Evolutionary conservation across 495 filamentous ascomycete species (phyloP).

Genomic region (Clavariopsis aquatica): DNA sequence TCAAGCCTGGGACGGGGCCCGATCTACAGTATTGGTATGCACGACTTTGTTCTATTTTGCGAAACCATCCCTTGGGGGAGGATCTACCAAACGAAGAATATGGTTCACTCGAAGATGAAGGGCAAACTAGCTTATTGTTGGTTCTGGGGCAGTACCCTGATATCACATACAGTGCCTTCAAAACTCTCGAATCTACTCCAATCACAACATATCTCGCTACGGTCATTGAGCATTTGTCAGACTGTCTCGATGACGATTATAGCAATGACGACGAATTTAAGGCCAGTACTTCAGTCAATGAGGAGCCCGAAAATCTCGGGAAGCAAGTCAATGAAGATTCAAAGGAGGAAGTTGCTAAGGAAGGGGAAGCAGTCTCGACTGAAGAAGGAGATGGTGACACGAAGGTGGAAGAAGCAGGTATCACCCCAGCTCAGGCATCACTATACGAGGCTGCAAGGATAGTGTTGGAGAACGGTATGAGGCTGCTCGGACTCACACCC

Average conservation of each 20-base stretch:
- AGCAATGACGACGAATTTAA: not conserved
- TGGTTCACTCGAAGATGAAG: conserved; percentile 59
- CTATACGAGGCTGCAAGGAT: conserved; percentile 72
- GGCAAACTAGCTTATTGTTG: conserved; percentile 62
- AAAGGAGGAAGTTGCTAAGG: not conserved
- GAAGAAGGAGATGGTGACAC: not conserved
- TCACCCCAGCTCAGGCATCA: conserved; percentile 51
- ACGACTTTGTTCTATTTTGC: conserved; percentile 59
- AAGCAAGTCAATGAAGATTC: not conserved
- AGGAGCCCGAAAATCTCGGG: not conserved
- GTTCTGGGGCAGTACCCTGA: conserved; percentile 66
- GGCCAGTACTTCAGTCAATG: not conserved
- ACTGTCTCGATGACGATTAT: conserved; percentile 68
- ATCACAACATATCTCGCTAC: conserved; percentile 81
- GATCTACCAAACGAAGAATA: conserved; percentile 56
- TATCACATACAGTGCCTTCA: conserved; percentile 62
- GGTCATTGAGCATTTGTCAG: conserved; percentile 79
- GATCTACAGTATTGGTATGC: conserved; percentile 71
- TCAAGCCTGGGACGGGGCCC: conserved; percentile 70
- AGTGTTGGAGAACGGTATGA: conserved; percentile 83
- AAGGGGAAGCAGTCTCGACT: not conserved
- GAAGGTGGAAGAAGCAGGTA: not conserved
- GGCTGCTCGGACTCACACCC: conserved; percentile 73
- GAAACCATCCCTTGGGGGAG: conserved; percentile 49
- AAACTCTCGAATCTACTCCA: conserved; percentile 65